A percentile compares a stretch with the other conserved stretches of the same genome.
These are phyloP conservation scores for Cucurbita argyrosperma DNA, from an alignment of 306 rosid species.

Conservation along the genomic window DNA sequence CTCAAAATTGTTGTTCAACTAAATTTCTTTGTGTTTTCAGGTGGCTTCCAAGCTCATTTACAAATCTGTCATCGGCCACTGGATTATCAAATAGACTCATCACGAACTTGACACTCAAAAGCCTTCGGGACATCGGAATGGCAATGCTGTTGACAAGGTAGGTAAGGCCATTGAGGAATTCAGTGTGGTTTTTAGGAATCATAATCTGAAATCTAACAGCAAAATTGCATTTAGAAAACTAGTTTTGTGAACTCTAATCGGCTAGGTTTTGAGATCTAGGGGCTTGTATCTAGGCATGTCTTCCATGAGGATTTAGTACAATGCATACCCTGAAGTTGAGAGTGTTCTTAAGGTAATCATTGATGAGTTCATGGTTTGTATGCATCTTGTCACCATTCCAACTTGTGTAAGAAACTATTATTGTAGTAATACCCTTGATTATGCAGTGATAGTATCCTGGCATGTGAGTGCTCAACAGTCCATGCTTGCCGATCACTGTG, in stretches of 20 bases:
- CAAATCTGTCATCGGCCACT: conserved; percentile 22
- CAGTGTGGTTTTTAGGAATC: conserved; percentile 17
- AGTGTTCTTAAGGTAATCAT: conserved; percentile 3
- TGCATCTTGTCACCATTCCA: conserved; percentile 9
- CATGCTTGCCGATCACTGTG: not conserved
- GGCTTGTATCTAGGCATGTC: not conserved
- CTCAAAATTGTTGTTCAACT: not conserved
- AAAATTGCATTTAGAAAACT: not conserved
- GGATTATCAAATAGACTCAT: conserved; percentile 30
- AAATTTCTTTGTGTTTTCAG: not conserved
- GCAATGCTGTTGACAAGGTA: conserved; percentile 3
- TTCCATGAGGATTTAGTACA: not conserved
- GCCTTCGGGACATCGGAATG: conserved; percentile 23
- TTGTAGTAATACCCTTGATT: conserved; percentile 5
- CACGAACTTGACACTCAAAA: conserved; percentile 19
- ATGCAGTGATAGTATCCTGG: not conserved
- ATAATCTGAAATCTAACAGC: conserved; percentile 13
- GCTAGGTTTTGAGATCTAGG: not conserved
- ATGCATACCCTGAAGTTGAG: conserved; percentile 8
- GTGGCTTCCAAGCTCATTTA: conserved; percentile 17
- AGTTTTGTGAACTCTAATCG: not conserved
- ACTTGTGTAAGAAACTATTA: conserved; percentile 9
- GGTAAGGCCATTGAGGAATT: conserved; percentile 20
- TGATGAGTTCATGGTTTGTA: not conserved
- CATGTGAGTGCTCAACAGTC: conserved; percentile 5